Evolutionary conservation across 371 early-diverging fungal genomes (phyloP), one percentile per base, ranked within the genome.

Genomic region (Zopfochytrium polystomum): DNA sequence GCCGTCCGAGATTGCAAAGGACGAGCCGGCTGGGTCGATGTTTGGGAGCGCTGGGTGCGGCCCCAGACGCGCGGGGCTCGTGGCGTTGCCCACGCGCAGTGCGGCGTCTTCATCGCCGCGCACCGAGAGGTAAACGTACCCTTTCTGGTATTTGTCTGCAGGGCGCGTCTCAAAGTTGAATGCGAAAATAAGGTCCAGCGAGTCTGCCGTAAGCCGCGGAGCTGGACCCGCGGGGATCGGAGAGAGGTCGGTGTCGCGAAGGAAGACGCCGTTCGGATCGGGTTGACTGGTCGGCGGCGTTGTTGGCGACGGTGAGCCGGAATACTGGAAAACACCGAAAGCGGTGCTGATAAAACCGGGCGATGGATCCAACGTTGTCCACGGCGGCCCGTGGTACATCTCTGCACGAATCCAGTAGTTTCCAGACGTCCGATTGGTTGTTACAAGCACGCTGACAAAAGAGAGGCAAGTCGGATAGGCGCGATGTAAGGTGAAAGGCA

Each of bases 131-230:
- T 46, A 27, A 29, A 22, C 18, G 61, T 66, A 60, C 2, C 56
- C 61, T 35, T 61, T 66, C 43, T 56, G 60, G 33, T 59, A 60
- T 22, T 13, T 23, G 55, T 65, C 65, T 1, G 31, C 50, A 23
- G 26, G n/a, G 11, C 22, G 20, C 2, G 38, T 53, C 11, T 46
- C 43, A 44, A 66, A 66, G 7, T 51, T 48, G 45, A 66, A 66
- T 43, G 32, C 35, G 52, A 31, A 66, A 11, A 51, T 26, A 22
- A 60, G 23, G 0, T 23, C n/a, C 2, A 49, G 2, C 33, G 44
- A 52, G 11, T 23, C 38, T 33, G 32, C 30, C 52, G 60, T 26
- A 29, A 30, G 42, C 5, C 18, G 20, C 2, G 61, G 61, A 4
- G 48, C 33, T 31, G 45, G 18, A 22, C 33, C 18, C 6, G 11